Percentiles rank a stretch among this genome's conserved stretches.
These are phyloP conservation scores for Coemansia sp. DNA, from an alignment of 192 early-diverging fungal genomes.

Conservation along the genomic window DNA sequence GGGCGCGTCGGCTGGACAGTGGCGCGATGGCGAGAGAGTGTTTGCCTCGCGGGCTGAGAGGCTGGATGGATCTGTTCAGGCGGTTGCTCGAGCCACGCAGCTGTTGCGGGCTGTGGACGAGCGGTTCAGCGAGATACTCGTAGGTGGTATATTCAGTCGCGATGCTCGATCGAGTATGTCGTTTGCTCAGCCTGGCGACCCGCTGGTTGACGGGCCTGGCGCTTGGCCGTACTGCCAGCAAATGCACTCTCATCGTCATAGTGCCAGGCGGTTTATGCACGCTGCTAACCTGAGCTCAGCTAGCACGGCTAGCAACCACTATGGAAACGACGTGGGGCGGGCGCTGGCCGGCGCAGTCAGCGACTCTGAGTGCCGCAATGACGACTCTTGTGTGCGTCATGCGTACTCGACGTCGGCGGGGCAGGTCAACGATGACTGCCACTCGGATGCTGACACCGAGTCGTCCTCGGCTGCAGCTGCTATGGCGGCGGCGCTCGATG, in stretches of 20 bases:
- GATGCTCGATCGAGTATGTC: slow-evolving; percentile 42
- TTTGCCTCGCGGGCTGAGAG: slow-evolving; percentile 28
- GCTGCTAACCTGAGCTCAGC: slow-evolving; percentile 40
- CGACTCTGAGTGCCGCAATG: slow-evolving; percentile 11
- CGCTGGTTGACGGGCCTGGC: slow-evolving; percentile 27
- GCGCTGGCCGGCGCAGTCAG: slow-evolving; percentile 6
- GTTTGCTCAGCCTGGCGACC: slow-evolving; percentile 46
- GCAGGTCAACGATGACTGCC: slow-evolving; percentile 5
- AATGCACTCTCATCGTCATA: neutral
- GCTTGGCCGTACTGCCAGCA: slow-evolving; percentile 25
- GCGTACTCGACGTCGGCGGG: slow-evolving; percentile 15
- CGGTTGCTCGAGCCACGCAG: slow-evolving; percentile 41
- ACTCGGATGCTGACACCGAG: slow-evolving; percentile 28
- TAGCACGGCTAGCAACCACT: slow-evolving; percentile 31
- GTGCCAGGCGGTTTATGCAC: slow-evolving; percentile 37
- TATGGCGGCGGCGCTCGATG: slow-evolving; percentile 34
- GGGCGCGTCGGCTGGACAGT: neutral
- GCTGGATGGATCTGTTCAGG: slow-evolving; percentile 30
- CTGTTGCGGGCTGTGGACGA: slow-evolving; percentile 48
- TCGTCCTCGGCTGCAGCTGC: slow-evolving; percentile 30
- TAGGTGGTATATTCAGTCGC: slow-evolving; percentile 44
- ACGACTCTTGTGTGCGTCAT: slow-evolving; percentile 9
- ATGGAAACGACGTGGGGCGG: slow-evolving; percentile 16
- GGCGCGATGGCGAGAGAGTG: slow-evolving; percentile 12
- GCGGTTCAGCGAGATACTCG: slow-evolving; percentile 40